Evolutionary conservation across 371 early-diverging fungal species (phyloP), one percentile per base, ranked within the genome.

Genomic region (Mortierella sp.): DNA sequence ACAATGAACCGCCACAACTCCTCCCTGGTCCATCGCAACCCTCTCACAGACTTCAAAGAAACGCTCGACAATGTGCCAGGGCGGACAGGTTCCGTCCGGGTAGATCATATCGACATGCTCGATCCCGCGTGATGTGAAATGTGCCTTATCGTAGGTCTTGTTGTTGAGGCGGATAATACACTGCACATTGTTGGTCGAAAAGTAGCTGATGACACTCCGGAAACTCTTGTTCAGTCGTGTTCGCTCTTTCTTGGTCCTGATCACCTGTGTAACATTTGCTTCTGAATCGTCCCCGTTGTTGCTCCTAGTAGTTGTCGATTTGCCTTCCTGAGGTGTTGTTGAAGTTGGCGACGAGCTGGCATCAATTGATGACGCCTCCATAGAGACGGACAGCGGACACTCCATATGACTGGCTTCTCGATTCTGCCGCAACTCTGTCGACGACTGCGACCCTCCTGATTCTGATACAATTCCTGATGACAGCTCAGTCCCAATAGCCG

Each of bases 1-100:
- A 82, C 96, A 96, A 77, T 96, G 96, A 0, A 95, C 91, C 2
- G 95, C 92, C 40, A 93, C 89, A 5, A 91, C 87, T 0, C 92
- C 91, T 83, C 73, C 64, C 5, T 72, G 69, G 1, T 57, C 48
- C 69, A 61, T 46, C 8, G 78, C 74, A 31, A 78, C 69, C 24
- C 74, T 31, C 73, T 83, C 80, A 37, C 86, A 82, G 0, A 93
- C n/a, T 14, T 91, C 92, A 78, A 93, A 74, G 78, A 94, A 94
- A 72, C 82, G 67, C 40, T 88, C 88, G 54, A 93, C 75, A 61
- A 94, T 91, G 34, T 81, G 81, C 73, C 90, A 91, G 1, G 93
- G 89, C 1, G 94, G 94, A 26, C 90, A 91, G 6, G 91, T 90
- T 5, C 94, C 94, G 79, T 93, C 94, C 0, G 93, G 91, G 72